Evolutionary conservation across 2,329 filamentous ascomycete genomes (phyloP), one percentile per base, ranked within the genome.

Genomic region (Camptophora hylomeconis): DNA sequence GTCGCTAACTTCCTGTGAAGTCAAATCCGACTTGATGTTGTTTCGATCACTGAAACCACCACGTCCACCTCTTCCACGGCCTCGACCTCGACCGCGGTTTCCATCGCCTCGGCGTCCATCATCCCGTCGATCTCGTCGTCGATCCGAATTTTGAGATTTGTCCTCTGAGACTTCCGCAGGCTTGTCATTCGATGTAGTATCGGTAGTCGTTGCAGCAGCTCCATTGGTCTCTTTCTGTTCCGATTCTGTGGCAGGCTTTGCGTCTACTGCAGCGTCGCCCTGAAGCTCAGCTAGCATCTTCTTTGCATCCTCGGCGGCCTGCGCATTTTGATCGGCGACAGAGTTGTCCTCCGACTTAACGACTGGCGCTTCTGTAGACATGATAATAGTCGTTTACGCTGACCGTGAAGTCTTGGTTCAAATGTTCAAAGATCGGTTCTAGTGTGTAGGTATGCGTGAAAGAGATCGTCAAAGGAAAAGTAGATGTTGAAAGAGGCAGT

Each of bases 1-100:
- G 45, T 79, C 74, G 14, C 76, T 78, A 49, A 82, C 75, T 30
- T 74, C 61, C 40, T 72, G 69, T 19, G 63, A 54, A 26, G 72
- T 73, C 27, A 80, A 67, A 46, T 84, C 75, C 33, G 76, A 81
- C 55, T 80, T 82, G 54, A 65, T 65, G 43, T 78, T 77, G 44
- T 72, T 70, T 31, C 42, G 47, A 33, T 45, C 45, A 13, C 43
- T 42, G 27, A 38, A 40, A 17, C 43, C 39, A 16, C 42, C 38
- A 12, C 47, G 45, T 9, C 46, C 45, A 31, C 46, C 33, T 48
- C 47, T 39, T 49, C 47, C 40, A 48, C 49, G 37, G 47, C 48
- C 44, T 5, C 40, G 33, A 25, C 34, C 27, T 10, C 25, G 21
- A 17, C 28, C 31, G 11, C 35, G 22, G 18, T 26, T 5, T 14